Evolutionary conservation across 768 basidiomycete species (phyloP), one percentile per base, ranked within the genome.

Genomic region (Tulasnella sp.): DNA sequence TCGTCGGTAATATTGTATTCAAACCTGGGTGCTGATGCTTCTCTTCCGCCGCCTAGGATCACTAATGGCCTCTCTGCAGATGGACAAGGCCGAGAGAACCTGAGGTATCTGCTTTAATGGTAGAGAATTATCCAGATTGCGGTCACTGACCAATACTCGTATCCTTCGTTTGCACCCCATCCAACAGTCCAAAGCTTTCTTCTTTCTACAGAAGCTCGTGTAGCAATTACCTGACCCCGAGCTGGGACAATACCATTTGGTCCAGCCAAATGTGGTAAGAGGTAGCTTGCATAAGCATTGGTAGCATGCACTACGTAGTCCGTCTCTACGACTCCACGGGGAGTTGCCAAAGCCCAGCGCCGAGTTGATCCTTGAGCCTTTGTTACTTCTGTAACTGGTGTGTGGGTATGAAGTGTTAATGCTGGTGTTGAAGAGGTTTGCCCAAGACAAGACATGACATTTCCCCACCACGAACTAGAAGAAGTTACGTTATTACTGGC

Each of bases 71-170:
- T 20, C 3, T 64, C 61, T 29, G 69, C 65, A 7, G 62, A 60
- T 4, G 53, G 44, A 25, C 70, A 48, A 0, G 77, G 76, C 12
- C 86, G 72, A n/a, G 83, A 79, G 60, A 90, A 87, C n/a, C n/a
- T n/a, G n/a, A n/a, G n/a, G n/a, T n/a, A n/a, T n/a, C n/a, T n/a
- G n/a, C n/a, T n/a, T n/a, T n/a, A n/a, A n/a, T n/a, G n/a, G n/a
- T n/a, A n/a, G n/a, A n/a, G n/a, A n/a, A n/a, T n/a, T n/a, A n/a
- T n/a, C n/a, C n/a, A n/a, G n/a, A n/a, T n/a, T n/a, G n/a, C n/a
- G n/a, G n/a, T n/a, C n/a, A n/a, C n/a, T n/a, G n/a, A n/a, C 82
- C 83, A 88, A 61, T 89, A 90, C 57, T 85, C 81, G 59, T 67
- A 73, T 0, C 74, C 76, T 55, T 74, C 55, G 45, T 69, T 64